A percentile compares a stretch with the other conserved stretches of the same genome.
phyloP scores from a whole-genome alignment of 1,284 basidiomycete genomes.

The Rhodotorula sp. region DNA sequence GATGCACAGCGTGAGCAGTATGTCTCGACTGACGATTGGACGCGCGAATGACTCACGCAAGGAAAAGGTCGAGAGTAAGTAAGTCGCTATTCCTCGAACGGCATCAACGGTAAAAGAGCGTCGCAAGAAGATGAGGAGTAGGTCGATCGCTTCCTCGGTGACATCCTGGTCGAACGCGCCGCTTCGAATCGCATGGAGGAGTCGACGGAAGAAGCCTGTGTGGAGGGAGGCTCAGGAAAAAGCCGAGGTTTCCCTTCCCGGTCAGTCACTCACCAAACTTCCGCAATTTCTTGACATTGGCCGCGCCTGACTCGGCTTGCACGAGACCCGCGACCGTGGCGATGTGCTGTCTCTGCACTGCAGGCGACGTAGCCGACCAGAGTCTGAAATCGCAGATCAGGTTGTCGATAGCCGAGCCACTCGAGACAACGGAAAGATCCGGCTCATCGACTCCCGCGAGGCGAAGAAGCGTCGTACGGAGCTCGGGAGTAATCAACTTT shows the following conservation, averaged over 20 bases:
- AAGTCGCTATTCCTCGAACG: slow-evolving; percentile 26
- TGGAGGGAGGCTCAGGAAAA: slow-evolving; percentile 54
- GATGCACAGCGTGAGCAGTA: background rate
- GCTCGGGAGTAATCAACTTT: slow-evolving; percentile 70
- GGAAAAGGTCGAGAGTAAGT: slow-evolving; percentile 17
- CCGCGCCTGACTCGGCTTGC: slow-evolving; percentile 63
- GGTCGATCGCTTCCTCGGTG: slow-evolving; percentile 14
- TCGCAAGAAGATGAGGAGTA: slow-evolving; percentile 8
- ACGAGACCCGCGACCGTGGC: slow-evolving; percentile 73
- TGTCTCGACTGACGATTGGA: too few relatives aligned
- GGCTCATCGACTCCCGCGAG: slow-evolving; percentile 73
- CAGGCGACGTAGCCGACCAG: slow-evolving; percentile 69
- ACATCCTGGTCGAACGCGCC: slow-evolving; percentile 53
- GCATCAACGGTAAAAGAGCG: slow-evolving; percentile 17
- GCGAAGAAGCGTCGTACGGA: slow-evolving; percentile 74
- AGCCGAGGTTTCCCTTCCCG: background rate
- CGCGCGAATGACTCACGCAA: background rate
- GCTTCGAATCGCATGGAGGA: slow-evolving; percentile 77
- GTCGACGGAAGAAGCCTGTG: slow-evolving; percentile 69
- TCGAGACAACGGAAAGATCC: slow-evolving; percentile 77
- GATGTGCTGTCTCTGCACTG: slow-evolving; percentile 73
- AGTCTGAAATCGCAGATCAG: slow-evolving; percentile 87
- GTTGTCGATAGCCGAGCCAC: slow-evolving; percentile 75
- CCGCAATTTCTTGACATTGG: slow-evolving; percentile 44
- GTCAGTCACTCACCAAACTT: slow-evolving; percentile 41